Base-by-base conservation (phyloP, 2,329 filamentous ascomycete species). In the Graphilbum sp. region DNA sequence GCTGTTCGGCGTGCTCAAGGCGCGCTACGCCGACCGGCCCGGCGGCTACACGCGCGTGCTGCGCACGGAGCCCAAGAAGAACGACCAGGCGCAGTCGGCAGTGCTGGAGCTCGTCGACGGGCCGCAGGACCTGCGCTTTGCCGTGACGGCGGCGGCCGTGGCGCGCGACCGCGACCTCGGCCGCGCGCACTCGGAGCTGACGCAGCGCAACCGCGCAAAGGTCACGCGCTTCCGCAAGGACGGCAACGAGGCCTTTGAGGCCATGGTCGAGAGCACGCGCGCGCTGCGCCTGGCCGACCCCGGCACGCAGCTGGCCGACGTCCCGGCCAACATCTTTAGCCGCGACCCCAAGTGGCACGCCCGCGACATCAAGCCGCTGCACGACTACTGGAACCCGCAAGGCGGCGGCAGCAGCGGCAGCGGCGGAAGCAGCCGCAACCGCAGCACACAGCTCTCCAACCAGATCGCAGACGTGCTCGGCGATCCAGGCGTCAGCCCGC, bases 91-190 rank as follows among this genome's bases (percentile, higher is more conserved):
- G 9, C 73, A 78, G 45, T 87, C 80, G 25, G 88, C 90, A 18
- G 87, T 98, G 46, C 76, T 98, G 35, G 86, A 96, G 61, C 72
- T 98, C 24, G 87, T 98, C 44, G 90, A 98, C 59, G 87, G 88
- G 27, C 85, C 86, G 25, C 81, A 79, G 55, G 90, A 98, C 59
- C 83, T 94, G 65, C 81, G 87, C 25, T 95, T 95, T 61, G 84
- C 85, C 51, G 77, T 96, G 72, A 94, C 87, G 3, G 90, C 90
- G 20, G 81, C 80, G 49, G 78, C 84, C 0, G 67, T 96, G 7
- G 84, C 83, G 32, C 68, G 75, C 19, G 69, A 75, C 51, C 59
- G 66, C 40, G 52, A 56, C 35, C 56, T 74, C 13, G 67, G 74
- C 30, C 65, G 71, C 37, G 55, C 62, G 3, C 61, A 82, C 50